Evolutionary conservation across 352 stramenopile species (phyloP).

Genomic region (Phytophthora capsici): DNA sequence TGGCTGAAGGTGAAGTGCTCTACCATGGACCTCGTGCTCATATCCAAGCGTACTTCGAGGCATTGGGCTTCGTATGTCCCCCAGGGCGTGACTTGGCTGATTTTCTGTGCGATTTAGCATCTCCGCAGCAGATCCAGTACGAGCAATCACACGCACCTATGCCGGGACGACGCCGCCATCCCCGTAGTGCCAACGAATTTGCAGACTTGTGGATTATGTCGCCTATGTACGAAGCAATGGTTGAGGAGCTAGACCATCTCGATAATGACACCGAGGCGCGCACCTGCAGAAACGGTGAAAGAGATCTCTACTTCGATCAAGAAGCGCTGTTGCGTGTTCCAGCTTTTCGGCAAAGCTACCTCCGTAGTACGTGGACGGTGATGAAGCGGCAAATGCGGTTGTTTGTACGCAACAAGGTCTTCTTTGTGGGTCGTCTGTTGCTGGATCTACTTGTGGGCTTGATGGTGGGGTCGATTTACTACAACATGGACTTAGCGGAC

Average conservation of each 20-base stretch:
- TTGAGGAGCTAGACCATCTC: constrained; percentile 39
- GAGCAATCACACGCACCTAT: constrained; percentile 29
- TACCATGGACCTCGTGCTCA: constrained; percentile 80
- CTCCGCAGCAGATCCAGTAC: constrained; percentile 48
- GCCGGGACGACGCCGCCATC: constrained; percentile 38
- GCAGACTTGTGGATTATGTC: constrained; percentile 54
- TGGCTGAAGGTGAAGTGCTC: constrained; percentile 89
- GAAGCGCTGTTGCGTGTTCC: constrained; percentile 48
- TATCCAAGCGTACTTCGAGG: constrained; percentile 81
- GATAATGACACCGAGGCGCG: constrained; percentile 35
- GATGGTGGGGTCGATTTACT: constrained; percentile 52
- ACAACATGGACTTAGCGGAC: constrained; percentile 40
- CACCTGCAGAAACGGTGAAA: constrained; percentile 30
- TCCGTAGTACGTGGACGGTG: constrained; percentile 43
- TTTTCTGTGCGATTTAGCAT: constrained; percentile 57
- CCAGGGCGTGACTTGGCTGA: constrained; percentile 48
- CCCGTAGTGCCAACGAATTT: constrained; percentile 44
- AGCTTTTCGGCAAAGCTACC: constrained; percentile 44
- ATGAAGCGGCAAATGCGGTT: constrained; percentile 47
- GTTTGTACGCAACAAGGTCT: constrained; percentile 44
- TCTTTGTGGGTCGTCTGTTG: constrained; percentile 42
- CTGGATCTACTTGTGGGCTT: constrained; percentile 46
- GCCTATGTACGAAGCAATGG: constrained; percentile 46
- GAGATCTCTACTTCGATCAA: constrained; percentile 38
- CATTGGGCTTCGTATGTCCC: constrained; percentile 65